Evolutionary conservation across 306 rosid genomes (phyloP).

Genomic region (Pterocarpus santalinus): DNA sequence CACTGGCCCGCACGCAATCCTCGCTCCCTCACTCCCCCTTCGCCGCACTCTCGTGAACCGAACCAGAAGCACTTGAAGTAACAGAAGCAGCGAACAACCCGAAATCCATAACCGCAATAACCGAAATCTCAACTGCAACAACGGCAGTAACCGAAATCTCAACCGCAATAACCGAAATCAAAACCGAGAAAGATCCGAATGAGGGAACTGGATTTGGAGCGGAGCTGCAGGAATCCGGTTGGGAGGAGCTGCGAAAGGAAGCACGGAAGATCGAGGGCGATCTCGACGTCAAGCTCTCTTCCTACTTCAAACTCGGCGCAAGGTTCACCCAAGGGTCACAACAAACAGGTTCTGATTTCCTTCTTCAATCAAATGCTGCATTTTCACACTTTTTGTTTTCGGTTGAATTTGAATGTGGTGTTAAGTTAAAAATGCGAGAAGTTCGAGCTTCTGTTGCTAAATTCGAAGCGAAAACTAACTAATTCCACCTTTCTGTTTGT

Average conservation of each 20-base stretch:
- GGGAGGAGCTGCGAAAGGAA: conserved; percentile 97
- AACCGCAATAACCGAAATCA: no score
- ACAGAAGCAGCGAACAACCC: no score
- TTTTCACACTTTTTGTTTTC: not conserved
- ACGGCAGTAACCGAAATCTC: not conserved
- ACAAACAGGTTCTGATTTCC: conserved; percentile 53
- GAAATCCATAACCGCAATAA: no score
- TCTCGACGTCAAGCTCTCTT: conserved; percentile 96
- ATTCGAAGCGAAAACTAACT: not conserved
- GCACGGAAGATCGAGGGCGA: conserved; percentile 99
- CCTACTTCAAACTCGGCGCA: conserved; percentile 83
- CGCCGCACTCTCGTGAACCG: no score
- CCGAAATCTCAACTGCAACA: no score
- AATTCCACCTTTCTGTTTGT: not conserved
- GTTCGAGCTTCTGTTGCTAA: no score
- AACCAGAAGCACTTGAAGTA: no score
- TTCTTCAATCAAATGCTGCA: not conserved
- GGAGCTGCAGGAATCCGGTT: conserved; percentile 97
- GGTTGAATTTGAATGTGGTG: not conserved
- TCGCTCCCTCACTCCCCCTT: no score
- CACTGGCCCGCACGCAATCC: no score
- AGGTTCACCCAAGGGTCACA: not conserved
- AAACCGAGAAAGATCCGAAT: not conserved
- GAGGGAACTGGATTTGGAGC: not conserved
- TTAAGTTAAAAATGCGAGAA: no score